These are phyloP conservation scores for Pulveroboletus sp. DNA, from an alignment of 768 basidiomycete species.

Conservation along the genomic window DNA sequence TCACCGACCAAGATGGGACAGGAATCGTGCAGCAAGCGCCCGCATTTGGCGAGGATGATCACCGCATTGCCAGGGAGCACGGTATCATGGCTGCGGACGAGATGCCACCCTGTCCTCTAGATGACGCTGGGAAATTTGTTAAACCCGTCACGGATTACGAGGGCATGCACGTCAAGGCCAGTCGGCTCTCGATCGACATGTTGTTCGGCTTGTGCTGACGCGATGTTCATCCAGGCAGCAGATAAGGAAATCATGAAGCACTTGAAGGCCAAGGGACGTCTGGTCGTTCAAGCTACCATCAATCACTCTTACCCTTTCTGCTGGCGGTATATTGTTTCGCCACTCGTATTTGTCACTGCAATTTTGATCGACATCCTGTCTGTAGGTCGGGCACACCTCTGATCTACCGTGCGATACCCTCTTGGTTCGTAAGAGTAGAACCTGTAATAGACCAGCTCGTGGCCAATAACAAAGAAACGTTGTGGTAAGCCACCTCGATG, in stretches of 20 bases:
- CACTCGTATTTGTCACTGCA: too few species aligned
- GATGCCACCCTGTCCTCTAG: conserved; percentile 94
- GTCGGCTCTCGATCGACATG: conserved; percentile 11
- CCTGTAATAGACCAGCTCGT: conserved; percentile 84
- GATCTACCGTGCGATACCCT: conserved; percentile 92
- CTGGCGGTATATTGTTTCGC: conserved; percentile 63
- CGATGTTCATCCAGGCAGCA: conserved; percentile 56
- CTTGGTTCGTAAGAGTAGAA: conserved; percentile 91
- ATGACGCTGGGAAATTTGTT: conserved; percentile 86
- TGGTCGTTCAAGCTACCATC: conserved; percentile 82
- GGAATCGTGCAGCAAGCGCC: conserved; percentile 99
- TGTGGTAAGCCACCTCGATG: conserved; percentile 55
- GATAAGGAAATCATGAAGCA: conserved; percentile 93
- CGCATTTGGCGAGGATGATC: conserved; percentile 98
- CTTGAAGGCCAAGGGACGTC: conserved; percentile 79
- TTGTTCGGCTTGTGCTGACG: neutral
- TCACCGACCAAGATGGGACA: conserved; percentile 89
- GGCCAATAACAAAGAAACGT: conserved; percentile 81
- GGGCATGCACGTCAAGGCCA: conserved; percentile 86
- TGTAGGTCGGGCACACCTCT: conserved; percentile 88
- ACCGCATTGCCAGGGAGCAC: conserved; percentile 83
- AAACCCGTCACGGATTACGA: conserved; percentile 85
- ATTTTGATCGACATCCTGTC: neutral
- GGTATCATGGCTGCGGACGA: conserved; percentile 83
- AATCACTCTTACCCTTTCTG: conserved; percentile 96